Conservation (phyloP, 495 filamentous ascomycete genomes). For the Aspergillus funiculosus region DNA sequence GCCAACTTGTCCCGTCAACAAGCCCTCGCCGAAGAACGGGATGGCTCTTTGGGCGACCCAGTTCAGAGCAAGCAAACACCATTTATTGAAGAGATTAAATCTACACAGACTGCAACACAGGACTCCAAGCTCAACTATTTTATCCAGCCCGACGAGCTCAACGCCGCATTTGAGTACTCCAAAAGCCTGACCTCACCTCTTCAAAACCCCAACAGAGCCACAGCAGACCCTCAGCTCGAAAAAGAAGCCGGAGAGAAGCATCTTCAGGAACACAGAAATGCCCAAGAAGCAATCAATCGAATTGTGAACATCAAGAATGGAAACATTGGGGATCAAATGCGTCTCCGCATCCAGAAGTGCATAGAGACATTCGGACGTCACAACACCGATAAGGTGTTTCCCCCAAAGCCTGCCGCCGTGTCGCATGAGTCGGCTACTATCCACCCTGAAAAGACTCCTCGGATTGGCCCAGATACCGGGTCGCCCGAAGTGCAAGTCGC, state of each 20-base stretch:
- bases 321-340: conserved; percentile 65
- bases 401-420: conserved; percentile 45
- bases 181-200: conserved; percentile 56
- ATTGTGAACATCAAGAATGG: conserved; percentile 72
- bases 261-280: conserved; percentile 29
- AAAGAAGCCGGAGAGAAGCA: conserved; percentile 28
- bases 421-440: conserved; percentile 22
- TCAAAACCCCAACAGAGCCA: conserved; percentile 26
- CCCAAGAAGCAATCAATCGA: conserved; percentile 60
- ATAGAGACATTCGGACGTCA: conserved; percentile 87
- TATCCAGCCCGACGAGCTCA: conserved; percentile 58
- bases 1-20: conserved; percentile 70
- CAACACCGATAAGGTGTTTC: conserved; percentile 67
- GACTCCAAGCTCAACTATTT: conserved; percentile 62
- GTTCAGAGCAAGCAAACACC: conserved; percentile 70
- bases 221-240: conserved; percentile 42
- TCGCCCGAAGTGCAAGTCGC: conserved; percentile 94
- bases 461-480: conserved; percentile 84
- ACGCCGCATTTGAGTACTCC: conserved; percentile 56
- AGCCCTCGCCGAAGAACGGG: conserved; percentile 56
- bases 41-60: conserved; percentile 62
- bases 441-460: conserved; percentile 49
- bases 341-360: conserved; percentile 74
- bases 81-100: conserved; percentile 78
- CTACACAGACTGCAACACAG: conserved; percentile 29